Evolutionary conservation across 129 eudicot genomes (phyloP), one percentile per base, ranked within the genome.

Genomic region (Centaurea solstitialis): DNA sequence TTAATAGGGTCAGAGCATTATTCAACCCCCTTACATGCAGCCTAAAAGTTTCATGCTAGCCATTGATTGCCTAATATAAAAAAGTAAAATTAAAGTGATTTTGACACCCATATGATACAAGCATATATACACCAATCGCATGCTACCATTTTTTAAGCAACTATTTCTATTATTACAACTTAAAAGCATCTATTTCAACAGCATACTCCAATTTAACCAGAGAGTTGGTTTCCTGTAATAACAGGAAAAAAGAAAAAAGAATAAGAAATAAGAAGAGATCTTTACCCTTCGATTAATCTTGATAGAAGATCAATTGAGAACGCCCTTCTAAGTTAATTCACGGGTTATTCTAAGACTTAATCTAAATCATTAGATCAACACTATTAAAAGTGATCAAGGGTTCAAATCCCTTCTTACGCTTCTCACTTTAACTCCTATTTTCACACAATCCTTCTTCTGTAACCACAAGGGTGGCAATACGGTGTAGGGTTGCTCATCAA

Each of bases 51-150:
- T 35, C 71, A 13, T 37, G 22, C 21, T 13, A 71, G 40, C 70
- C 38, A 33, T 47, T 70, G 70, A 79, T 70, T 70, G 82, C 33
- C 85, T 45, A 50, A 59, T 35, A 21, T 50, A 13, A 68, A 80
- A 70, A 70, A 80, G 71, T 35, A 13, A 80, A 72, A 24, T 0
- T 28, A 61, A 82, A 82, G 77, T 76, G 81, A 76, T 22, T 47
- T 82, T 75, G 77, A 67, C 84, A 80, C 41, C 21, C 61, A 37
- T 35, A 50, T 9, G 20, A 47, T 22, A 39, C 75, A 33, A 40
- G 39, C 68, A 79, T 68, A 67, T 26, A 26, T 26, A 26, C 50
- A 78, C 64, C 45, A 50, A 50, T 50, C 17, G 5, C 61, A n/a
- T 78, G 26, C 47, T 9, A 68, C 66, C 74, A 66, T 45, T 26